Evolutionary conservation across 805 yeast genomes (phyloP).

Genomic region (Brettanomyces custersianus): DNA sequence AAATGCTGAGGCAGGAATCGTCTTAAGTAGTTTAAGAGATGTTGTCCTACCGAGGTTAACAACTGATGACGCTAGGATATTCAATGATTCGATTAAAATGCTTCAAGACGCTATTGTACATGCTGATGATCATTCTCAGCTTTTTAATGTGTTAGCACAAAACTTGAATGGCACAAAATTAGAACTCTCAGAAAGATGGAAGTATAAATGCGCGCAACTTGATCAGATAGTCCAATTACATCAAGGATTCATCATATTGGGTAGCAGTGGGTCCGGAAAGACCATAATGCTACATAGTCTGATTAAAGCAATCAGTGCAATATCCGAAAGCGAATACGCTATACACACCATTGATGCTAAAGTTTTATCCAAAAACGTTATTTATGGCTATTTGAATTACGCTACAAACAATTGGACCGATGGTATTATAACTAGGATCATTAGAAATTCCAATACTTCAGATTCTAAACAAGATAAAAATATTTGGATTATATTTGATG

Average conservation of each 20-base stretch:
- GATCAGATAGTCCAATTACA: constrained; percentile 51
- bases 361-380: constrained; percentile 50
- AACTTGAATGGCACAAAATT: neutral
- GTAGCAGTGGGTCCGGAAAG: constrained; percentile 71
- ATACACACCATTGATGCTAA: constrained; percentile 62
- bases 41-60: constrained; percentile 63
- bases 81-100: constrained; percentile 16
- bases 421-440: constrained; percentile 64
- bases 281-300: constrained; percentile 43
- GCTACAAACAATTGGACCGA: constrained; percentile 89
- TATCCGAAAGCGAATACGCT: constrained; percentile 27
- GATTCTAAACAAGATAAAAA: constrained; percentile 49
- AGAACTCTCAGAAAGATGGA: constrained; percentile 26
- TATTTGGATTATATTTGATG: constrained; percentile 82
- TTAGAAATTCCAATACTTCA: constrained; percentile 50
- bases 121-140: no score
- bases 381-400: constrained; percentile 65
- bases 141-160: no score
- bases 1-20: constrained; percentile 18
- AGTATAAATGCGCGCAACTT: constrained; percentile 51
- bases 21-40: constrained; percentile 47
- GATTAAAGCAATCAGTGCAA: constrained; percentile 31
- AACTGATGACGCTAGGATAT: constrained; percentile 38
- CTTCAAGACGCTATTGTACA: neutral
- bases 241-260: constrained; percentile 78